Evolutionary conservation across 2,329 filamentous ascomycete genomes (phyloP), one percentile per base, ranked within the genome.

Genomic region (Penicillium sumatraense): DNA sequence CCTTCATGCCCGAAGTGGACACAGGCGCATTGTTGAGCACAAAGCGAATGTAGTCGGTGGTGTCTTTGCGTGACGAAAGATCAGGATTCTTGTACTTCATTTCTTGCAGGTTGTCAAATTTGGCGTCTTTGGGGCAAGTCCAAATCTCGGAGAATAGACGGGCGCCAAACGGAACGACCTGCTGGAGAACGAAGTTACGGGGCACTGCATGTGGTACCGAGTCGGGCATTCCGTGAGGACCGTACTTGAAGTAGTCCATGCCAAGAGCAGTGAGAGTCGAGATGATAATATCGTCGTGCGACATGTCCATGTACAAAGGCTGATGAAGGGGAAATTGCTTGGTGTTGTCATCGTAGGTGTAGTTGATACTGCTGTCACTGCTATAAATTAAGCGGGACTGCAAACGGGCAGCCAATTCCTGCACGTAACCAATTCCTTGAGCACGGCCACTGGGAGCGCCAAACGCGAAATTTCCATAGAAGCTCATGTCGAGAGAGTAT

Each of bases 91-190:
- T 51, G 52, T 72, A 72, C 29, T 67, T 51, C 8, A 77, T 74
- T 0, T 75, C 66, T 4, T 62, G 62, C 0, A 82, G 79, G 48
- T 77, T 57, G 1, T 73, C 40, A 8, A 67, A 58, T 1, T 49
- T 44, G 2, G 47, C 36, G 3, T 53, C 33, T 1, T 59, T 56
- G 3, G 72, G 68, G 61, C 82, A 84, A 18, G 79, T 81, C 57
- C 84, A 81, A 23, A 83, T 75, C 67, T 85, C 83, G 1, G 82
- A 82, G 49, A 82, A 72, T 27, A 85, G 72, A 21, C 80, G 76
- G 3, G 76, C 82, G 16, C 80, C 81, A 56, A 84, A 85, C 1
- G 82, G 83, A 0, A 81, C 82, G 40, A 85, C 58, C 42, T 80
- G 64, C 1, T 78, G 79, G 14, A 84, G 70, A n/a, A 75, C 71